These are phyloP conservation scores for Paramecium sexaurelia DNA, from an alignment of 73 alveolate genomes.

Conservation along the genomic window DNA sequence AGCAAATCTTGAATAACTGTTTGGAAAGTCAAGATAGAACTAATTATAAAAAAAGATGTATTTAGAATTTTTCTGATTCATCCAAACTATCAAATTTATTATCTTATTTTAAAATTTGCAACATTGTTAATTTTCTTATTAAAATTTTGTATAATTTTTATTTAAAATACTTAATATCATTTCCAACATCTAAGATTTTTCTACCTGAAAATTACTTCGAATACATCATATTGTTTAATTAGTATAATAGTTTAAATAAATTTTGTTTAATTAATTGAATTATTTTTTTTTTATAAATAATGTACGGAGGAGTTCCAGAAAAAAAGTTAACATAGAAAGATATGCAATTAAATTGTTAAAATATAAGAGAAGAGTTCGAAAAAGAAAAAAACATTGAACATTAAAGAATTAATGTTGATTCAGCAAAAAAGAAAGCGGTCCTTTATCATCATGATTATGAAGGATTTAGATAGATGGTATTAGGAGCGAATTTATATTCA, in stretches of 20 bases:
- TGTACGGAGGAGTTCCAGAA: constrained; percentile 34
- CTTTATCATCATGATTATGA: constrained; percentile 49
- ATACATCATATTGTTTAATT: too few relatives aligned
- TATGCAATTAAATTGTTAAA: background rate
- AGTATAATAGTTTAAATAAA: too few relatives aligned
- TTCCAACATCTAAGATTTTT: too few relatives aligned
- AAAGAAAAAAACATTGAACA: constrained; percentile 39
- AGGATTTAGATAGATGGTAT: constrained; percentile 68
- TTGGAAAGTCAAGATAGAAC: constrained; percentile 45
- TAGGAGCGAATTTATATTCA: constrained; percentile 57
- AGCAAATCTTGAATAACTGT: constrained; percentile 38
- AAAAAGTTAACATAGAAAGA: constrained; percentile 37
- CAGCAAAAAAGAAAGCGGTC: constrained; percentile 66
- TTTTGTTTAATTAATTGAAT: too few relatives aligned
- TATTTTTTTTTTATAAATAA: too few relatives aligned
- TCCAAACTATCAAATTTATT: background rate
- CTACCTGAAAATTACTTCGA: too few relatives aligned
- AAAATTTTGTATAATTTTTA: too few relatives aligned
- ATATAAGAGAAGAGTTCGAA: constrained; percentile 41
- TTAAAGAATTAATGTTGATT: constrained; percentile 59
- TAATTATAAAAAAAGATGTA: constrained; percentile 53
- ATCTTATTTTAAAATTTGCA: background rate
- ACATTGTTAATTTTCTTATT: too few relatives aligned
- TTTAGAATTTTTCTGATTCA: constrained; percentile 50
- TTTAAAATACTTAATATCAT: too few relatives aligned